Base-by-base conservation (phyloP, 2,329 filamentous ascomycete species). In the Helminthosporium solani region DNA sequence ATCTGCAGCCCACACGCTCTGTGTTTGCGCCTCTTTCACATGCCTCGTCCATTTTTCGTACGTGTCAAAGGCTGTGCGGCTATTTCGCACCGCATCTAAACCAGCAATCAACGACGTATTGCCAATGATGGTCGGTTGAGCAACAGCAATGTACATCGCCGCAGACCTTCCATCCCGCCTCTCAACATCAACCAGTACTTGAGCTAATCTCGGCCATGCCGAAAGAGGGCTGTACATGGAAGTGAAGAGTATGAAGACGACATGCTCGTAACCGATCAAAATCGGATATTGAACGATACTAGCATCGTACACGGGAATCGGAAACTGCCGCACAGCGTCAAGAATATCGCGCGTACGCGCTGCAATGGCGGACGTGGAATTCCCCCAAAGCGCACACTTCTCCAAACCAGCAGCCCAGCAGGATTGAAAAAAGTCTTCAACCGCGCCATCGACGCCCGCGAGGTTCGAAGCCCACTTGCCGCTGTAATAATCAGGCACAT, bases 401-500 rank as follows among this genome's bases (percentile, higher is more conserved):
- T 21, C 21, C 2, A 20, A 14, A 3, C 47, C 47, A 16, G 33
- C 49, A 4, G 47, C 47, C 19, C 28, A 38, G 42, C 52, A 55
- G 33, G 35, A 43, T 6, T 39, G 48, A 47, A 55, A 55, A 37
- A 53, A 55, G 14, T 39, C 34, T 8, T 25, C 16, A 19, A 55
- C 7, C 9, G 36, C 40, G 19, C 18, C 47, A 16, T 54, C 49
- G 35, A 43, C 41, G 35, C 55, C 45, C 19, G 15, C 18, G 11
- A 52, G 16, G 15, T 51, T 50, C 18, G 14, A 16, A 1, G 15
- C 2, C 52, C 47, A 59, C 31, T 34, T 45, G 8, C 54, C 56
- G 12, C 34, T 23, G 31, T 55, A 54, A 36, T 75, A 73, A 56
- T 82, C 78, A 12, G 64, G 59, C n/a, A 58, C 56, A 42, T 74